Base-by-base conservation (phyloP, 805 yeast species). In the Teunomyces stri region DNA sequence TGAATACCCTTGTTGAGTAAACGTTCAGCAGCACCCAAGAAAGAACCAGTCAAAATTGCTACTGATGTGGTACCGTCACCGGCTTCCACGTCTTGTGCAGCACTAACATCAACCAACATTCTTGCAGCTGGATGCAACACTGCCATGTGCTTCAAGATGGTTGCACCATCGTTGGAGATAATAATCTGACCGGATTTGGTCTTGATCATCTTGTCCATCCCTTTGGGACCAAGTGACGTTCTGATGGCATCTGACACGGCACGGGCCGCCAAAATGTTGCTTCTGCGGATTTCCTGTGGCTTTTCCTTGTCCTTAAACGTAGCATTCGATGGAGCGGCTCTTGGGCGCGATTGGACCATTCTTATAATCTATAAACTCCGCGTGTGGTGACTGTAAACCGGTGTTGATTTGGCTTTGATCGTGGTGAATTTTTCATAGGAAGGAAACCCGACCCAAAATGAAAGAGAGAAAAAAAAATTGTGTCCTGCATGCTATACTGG, bases 41-140 rank as follows among this genome's bases (percentile, higher is more conserved):
- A 70, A 4, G 97, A 92, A 31, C 99, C 99, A 5, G 97, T 89
- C 52, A 94, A 76, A 46, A 94, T 92, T 25, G 95, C 99, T 28
- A 94, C 99, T 2, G 97, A 85, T 0, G 99, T 94, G 29, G 99
- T 94, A 54, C 99, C 99, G 65, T 94, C 99, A 47, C 99, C 99
- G n/a, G 98, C 99, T 68, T 91, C 99, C 33, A 91, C 87, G 60
- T 94, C 99, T 70, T 94, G 99, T 1, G 99, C 98, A 36, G 91
- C 97, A 50, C 96, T 86, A 22, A 94, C 88, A 64, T 94, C 98
- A 39, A 94, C 99, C 61, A 80, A 65, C 98, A 94, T 94, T 62
- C 90, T 86, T 1, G 99, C 99, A 1, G 97, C 99, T 2, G 99
- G 99, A 65, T 94, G 99, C 64, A 94, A 78, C 43, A 94, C 96